These are phyloP conservation scores for Artemisia princeps DNA, from an alignment of 140 eudicot genomes.

Conservation along the genomic window DNA sequence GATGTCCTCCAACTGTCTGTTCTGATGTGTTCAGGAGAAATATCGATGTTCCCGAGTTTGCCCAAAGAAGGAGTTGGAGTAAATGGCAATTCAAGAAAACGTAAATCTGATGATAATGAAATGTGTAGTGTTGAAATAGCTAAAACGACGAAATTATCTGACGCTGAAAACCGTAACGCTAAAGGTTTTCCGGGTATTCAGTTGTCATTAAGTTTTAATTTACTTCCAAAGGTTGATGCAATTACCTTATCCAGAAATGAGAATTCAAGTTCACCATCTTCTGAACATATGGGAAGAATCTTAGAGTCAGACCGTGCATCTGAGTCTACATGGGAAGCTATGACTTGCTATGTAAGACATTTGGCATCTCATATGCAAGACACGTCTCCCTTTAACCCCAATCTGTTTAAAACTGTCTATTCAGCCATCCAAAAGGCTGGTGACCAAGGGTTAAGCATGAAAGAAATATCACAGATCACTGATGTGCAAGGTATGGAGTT, in stretches of 20 bases:
- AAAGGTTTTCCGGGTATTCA: constrained; percentile 94
- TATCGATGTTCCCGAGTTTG: constrained; percentile 52
- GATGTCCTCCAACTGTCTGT: constrained; percentile 60
- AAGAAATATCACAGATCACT: constrained; percentile 37
- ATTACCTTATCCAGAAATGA: constrained; percentile 32
- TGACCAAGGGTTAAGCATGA: constrained; percentile 81
- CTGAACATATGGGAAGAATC: constrained; percentile 27
- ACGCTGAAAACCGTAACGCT: constrained; percentile 51
- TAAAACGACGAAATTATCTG: constrained; percentile 49
- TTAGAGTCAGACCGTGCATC: constrained; percentile 23
- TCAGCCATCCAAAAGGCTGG: constrained; percentile 80
- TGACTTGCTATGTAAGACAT: constrained; percentile 51
- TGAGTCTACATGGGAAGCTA: constrained; percentile 71
- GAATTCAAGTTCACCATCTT: constrained; percentile 17
- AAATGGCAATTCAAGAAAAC: constrained; percentile 58
- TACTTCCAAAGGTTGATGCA: constrained; percentile 36
- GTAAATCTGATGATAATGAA: constrained; percentile 48
- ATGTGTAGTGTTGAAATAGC: constrained; percentile 34
- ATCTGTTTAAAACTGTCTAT: constrained; percentile 46
- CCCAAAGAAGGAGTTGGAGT: constrained; percentile 89
- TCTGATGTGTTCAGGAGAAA: constrained; percentile 55
- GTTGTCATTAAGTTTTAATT: constrained; percentile 38
- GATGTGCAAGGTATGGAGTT: constrained; percentile 38
- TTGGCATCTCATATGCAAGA: constrained; percentile 24
- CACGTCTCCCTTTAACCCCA: constrained; percentile 30